phyloP scores from a whole-genome alignment of 192 early-diverging fungal genomes.

The Obelidium mucronatum region DNA sequence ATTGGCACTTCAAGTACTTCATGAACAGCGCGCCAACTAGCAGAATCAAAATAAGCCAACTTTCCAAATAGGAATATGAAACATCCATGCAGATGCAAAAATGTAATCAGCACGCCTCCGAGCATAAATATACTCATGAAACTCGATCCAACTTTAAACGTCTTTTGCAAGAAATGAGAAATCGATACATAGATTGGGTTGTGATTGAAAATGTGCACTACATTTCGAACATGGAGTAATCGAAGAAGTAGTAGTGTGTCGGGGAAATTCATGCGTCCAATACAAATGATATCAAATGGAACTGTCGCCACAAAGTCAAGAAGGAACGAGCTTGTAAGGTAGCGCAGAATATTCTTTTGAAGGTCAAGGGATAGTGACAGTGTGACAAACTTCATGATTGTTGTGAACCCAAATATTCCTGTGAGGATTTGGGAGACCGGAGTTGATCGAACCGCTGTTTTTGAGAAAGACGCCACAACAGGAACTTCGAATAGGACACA shows the following conservation, averaged over 20 bases:
- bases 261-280: slow-evolving; percentile 9
- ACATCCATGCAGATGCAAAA: slow-evolving; percentile 53
- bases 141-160: slow-evolving; percentile 44
- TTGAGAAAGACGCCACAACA: slow-evolving; percentile 30
- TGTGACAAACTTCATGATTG: slow-evolving; percentile 27
- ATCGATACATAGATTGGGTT: slow-evolving; percentile 37
- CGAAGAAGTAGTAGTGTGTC: slow-evolving; percentile 41
- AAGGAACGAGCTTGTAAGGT: slow-evolving; percentile 27
- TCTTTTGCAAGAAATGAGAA: slow-evolving; percentile 25
- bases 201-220: slow-evolving; percentile 33
- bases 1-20: slow-evolving; percentile 29
- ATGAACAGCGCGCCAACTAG: slow-evolving; percentile 35
- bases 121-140: slow-evolving; percentile 53
- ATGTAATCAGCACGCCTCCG: slow-evolving; percentile 38
- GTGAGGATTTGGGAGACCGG: slow-evolving; percentile 9
- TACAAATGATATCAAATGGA: slow-evolving; percentile 46
- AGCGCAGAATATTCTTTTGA: neutral
- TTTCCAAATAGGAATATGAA: slow-evolving; percentile 45
- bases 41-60: slow-evolving; percentile 31
- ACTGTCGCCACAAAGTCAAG: slow-evolving; percentile 37
- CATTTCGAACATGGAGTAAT: slow-evolving; percentile 34
- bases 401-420: slow-evolving; percentile 28
- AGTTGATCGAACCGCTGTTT: neutral
- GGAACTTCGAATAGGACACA: slow-evolving; percentile 19
- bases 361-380: neutral